Evolutionary conservation across 108 stramenopile species (phyloP), one percentile per base, ranked within the genome.

Genomic region (Poteriospumella lacustris): DNA sequence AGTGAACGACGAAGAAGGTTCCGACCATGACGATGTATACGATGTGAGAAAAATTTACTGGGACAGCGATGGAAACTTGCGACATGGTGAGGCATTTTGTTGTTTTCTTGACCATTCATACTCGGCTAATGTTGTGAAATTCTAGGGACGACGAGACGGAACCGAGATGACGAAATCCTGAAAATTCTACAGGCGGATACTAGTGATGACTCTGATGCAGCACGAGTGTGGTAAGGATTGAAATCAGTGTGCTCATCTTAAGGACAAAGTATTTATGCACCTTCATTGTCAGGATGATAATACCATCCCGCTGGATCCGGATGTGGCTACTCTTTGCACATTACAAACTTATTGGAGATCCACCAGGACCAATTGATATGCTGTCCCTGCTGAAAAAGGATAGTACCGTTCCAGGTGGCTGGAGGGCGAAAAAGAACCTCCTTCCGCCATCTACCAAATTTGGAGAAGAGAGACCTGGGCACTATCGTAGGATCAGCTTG

Each of bases 291-390:
- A 73, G 70, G 70, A 73, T 73, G 70, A 73, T 73, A 9, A 38
- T 73, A 19, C 70, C 70, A 12, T 73, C 70, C 33, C 70, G 70
- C 5, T 73, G 70, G 70, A 42, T 73, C 70, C 43, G 70, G 40
- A 38, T 33, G 31, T 73, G 70, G 70, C 28, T 73, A 3, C 3
- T 73, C 43, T 73, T 73, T 24, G 5, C 70, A 42, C 70, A 73
- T 56, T 56, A 52, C 33, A 5, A 38, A 56, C n/a, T n/a, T n/a
- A 33, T 64, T 5, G 70, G 70, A 5, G 44, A 44, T 29, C n/a
- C 12, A 5, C 70, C 70, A 5, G 70, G 70, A 12, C 43, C 43
- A 5, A 73, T 73, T 42, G 47, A 73, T 38, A 73, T 73, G 70
- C 28, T 44, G 43, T 73, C 70, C 12, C 31, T 73, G 31, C 31